Percentiles rank a stretch among this genome's conserved stretches.
These are phyloP conservation scores for Yamadazyma triangularis DNA, from an alignment of 1,139 yeast species.

Conservation along the genomic window DNA sequence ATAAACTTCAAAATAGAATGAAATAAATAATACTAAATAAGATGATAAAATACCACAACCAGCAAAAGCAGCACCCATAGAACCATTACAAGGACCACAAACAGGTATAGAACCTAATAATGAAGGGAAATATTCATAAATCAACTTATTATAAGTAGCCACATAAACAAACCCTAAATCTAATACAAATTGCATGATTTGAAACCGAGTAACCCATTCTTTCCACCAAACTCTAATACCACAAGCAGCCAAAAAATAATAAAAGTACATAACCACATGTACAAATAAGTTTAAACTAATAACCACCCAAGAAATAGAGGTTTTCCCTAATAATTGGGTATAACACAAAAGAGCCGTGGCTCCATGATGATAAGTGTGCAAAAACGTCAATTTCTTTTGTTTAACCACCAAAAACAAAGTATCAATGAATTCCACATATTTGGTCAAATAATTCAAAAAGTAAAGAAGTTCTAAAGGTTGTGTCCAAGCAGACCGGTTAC, in stretches of 20 bases:
- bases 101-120: constrained; percentile 40
- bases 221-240: constrained; percentile 89
- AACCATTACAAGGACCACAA: constrained; percentile 72
- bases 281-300: constrained; percentile 69
- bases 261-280: constrained; percentile 81
- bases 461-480: constrained; percentile 63
- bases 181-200: constrained; percentile 68
- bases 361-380: constrained; percentile 83
- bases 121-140: constrained; percentile 36
- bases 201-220: constrained; percentile 83
- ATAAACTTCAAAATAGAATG: constrained; percentile 74
- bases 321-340: constrained; percentile 70
- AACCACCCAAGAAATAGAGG: constrained; percentile 79
- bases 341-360: constrained; percentile 79
- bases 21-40: constrained; percentile 65
- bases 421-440: constrained; percentile 67
- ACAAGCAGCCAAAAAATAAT: constrained; percentile 74
- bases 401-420: constrained; percentile 71
- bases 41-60: constrained; percentile 73
- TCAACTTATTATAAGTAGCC: constrained; percentile 62
- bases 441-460: constrained; percentile 70
- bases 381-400: constrained; percentile 67
- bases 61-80: constrained; percentile 63
- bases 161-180: constrained; percentile 74
- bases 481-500: constrained; percentile 64